These are phyloP conservation scores for Lodderomyces margitis DNA, from an alignment of 1,139 yeast species.

Conservation along the genomic window DNA sequence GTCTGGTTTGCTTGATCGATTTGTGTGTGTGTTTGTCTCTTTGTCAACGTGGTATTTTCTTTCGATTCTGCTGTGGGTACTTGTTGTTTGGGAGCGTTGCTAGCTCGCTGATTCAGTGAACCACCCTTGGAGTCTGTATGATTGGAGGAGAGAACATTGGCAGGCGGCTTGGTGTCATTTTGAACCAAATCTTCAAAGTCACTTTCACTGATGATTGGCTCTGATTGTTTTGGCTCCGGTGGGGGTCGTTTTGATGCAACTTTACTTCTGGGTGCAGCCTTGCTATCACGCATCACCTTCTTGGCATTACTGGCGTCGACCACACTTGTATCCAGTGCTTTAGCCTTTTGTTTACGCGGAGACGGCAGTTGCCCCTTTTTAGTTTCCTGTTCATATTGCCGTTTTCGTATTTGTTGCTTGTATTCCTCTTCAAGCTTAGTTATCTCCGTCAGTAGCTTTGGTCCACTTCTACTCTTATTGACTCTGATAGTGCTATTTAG, in stretches of 20 bases:
- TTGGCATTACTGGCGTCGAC: not conserved
- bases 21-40: too few relatives aligned
- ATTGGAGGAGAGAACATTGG: not conserved
- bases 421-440: slow-evolving; percentile 16
- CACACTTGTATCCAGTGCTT: not conserved
- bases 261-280: not conserved
- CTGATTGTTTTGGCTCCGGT: slow-evolving; percentile 16
- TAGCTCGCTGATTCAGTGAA: not conserved
- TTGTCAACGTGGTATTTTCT: too few relatives aligned
- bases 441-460: slow-evolving; percentile 19
- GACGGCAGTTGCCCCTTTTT: not conserved
- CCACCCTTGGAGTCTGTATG: not conserved
- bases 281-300: slow-evolving; percentile 2
- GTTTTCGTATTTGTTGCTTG: slow-evolving; percentile 2
- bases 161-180: not conserved
- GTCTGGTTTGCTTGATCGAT: slow-evolving; percentile 4
- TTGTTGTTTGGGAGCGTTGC: not conserved
- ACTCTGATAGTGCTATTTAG: slow-evolving; percentile 35
- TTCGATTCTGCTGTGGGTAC: too few relatives aligned
- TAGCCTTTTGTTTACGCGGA: not conserved
- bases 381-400: not conserved
- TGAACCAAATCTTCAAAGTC: slow-evolving; percentile 38
- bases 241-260: slow-evolving; percentile 18
- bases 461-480: slow-evolving; percentile 36
- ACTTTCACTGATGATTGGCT: slow-evolving; percentile 33